phyloP scores from a whole-genome alignment of 2,329 filamentous ascomycete species.

The Scopulariopsis brevicaulis region DNA sequence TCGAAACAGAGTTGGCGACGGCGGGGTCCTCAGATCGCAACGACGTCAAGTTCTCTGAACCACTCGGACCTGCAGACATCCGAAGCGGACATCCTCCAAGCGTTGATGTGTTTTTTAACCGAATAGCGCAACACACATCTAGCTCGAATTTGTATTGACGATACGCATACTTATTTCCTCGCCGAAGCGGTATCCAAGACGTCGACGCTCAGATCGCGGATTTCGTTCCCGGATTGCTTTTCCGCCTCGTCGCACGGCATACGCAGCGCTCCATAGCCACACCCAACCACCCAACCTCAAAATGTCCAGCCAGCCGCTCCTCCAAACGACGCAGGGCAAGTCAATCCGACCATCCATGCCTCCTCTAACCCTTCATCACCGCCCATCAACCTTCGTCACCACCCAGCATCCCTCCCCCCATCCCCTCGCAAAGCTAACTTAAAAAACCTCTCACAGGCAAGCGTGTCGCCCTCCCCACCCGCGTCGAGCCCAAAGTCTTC shows the following conservation, averaged over 20 bases:
- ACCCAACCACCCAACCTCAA: constrained; percentile 13
- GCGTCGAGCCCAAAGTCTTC: constrained; percentile 99
- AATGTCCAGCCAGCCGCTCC: constrained; percentile 95
- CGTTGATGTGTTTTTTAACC: background rate
- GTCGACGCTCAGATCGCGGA: background rate
- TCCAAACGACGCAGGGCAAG: constrained; percentile 84
- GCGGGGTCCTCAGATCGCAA: background rate
- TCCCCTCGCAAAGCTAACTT: background rate
- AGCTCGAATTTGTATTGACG: background rate
- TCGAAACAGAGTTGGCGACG: background rate
- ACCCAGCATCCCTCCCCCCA: background rate
- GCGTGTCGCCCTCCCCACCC: constrained; percentile 92
- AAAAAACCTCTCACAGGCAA: constrained; percentile 54
- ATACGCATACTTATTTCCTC: background rate
- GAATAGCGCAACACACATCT: background rate
- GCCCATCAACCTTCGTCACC: background rate
- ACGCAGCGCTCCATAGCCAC: background rate
- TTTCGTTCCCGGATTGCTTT: background rate
- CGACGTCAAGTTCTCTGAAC: background rate
- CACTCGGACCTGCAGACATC: background rate
- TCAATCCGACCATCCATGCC: constrained; percentile 2
- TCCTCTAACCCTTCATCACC: no score
- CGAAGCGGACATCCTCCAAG: background rate
- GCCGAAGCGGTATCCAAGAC: no score
- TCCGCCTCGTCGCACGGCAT: background rate